phyloP scores from a whole-genome alignment of 176 grass and related monocot species.

The Ananas comosus region DNA sequence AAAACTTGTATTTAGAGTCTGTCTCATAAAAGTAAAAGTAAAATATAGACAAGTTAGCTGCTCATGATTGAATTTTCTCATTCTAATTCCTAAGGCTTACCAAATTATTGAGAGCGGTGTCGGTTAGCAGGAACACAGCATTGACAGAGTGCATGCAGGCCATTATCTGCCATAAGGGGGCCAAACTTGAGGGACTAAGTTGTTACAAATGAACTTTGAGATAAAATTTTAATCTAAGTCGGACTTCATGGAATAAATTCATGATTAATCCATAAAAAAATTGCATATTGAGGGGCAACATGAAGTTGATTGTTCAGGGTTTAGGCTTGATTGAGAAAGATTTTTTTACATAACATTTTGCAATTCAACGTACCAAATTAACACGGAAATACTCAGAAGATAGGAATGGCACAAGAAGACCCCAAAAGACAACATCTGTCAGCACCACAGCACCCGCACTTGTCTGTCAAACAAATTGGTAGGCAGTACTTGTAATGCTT shows the following conservation, averaged over 20 bases:
- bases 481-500: slow-evolving; percentile 9
- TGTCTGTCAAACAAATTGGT: slow-evolving; percentile 32
- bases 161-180: slow-evolving; percentile 34
- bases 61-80: neutral
- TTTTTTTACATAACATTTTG: neutral
- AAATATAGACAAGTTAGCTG: neutral
- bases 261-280: too few species aligned
- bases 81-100: slow-evolving; percentile 25
- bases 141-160: slow-evolving; percentile 83
- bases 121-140: slow-evolving; percentile 59
- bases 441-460: slow-evolving; percentile 73
- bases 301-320: too few species aligned
- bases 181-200: neutral
- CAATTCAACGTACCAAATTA: slow-evolving; percentile 35
- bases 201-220: slow-evolving; percentile 7
- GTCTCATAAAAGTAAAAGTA: slow-evolving; percentile 3
- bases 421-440: slow-evolving; percentile 76
- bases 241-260: neutral
- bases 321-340: too few species aligned
- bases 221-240: slow-evolving; percentile 4
- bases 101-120: slow-evolving; percentile 74
- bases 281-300: too few species aligned
- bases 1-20: slow-evolving; percentile 9
- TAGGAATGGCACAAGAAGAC: slow-evolving; percentile 77
- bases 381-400: slow-evolving; percentile 46